phyloP scores from a whole-genome alignment of 331 rosid species.

The Dryas integrifolia region DNA sequence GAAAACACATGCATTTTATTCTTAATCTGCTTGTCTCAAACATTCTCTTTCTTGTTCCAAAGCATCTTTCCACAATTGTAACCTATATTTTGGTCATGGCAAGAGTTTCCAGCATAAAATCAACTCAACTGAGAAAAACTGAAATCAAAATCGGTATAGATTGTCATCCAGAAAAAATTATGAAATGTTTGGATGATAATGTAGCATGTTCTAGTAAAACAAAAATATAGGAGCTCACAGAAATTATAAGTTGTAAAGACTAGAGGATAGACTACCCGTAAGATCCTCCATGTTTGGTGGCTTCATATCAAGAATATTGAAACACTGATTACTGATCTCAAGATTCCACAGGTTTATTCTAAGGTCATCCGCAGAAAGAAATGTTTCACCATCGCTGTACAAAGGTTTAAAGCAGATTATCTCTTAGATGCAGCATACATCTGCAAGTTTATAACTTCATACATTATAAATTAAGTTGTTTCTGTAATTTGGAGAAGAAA shows the following conservation, averaged over 20 bases:
- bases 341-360: slow-evolving; percentile 81
- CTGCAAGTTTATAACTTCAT: slow-evolving; percentile 3
- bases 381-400: slow-evolving; percentile 71
- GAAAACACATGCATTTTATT: neutral
- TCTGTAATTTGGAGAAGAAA: slow-evolving; percentile 9
- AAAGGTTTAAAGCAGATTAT: slow-evolving; percentile 28
- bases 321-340: slow-evolving; percentile 58
- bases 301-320: slow-evolving; percentile 70
- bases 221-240: slow-evolving; percentile 8
- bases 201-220: neutral
- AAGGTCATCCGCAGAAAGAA: slow-evolving; percentile 67
- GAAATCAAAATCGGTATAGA: neutral
- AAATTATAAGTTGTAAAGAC: neutral
- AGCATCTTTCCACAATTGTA: neutral
- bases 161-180: neutral
- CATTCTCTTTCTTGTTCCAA: neutral
- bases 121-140: neutral
- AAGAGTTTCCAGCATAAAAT: neutral
- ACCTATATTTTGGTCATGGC: neutral
- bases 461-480: neutral
- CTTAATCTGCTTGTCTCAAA: neutral
- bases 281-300: slow-evolving; percentile 65
- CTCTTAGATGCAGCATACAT: slow-evolving; percentile 5
- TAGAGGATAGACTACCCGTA: slow-evolving; percentile 41
- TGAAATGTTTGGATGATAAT: neutral